Evolutionary conservation across 192 early-diverging fungal genomes (phyloP).

Genomic region (Entomortierella lignicola): DNA sequence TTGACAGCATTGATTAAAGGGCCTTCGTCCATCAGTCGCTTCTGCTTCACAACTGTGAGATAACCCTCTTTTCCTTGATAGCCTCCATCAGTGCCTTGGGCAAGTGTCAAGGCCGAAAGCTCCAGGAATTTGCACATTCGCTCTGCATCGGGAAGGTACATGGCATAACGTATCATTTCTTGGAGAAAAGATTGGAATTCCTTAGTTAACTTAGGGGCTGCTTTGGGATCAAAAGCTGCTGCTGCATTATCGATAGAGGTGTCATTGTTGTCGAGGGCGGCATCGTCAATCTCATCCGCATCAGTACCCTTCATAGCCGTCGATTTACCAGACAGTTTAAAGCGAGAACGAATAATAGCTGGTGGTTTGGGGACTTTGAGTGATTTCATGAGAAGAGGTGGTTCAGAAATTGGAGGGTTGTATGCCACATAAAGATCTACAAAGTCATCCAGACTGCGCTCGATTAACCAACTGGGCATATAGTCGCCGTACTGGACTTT

Average conservation of each 20-base stretch:
- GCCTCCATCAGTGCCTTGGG: slow-evolving; percentile 46
- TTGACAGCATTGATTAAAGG: slow-evolving; percentile 55
- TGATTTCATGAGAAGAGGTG: slow-evolving; percentile 12
- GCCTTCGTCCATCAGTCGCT: slow-evolving; percentile 63
- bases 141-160: slow-evolving; percentile 55
- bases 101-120: slow-evolving; percentile 58
- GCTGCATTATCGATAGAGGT: slow-evolving; percentile 3
- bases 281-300: not conserved
- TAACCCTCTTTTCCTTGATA: slow-evolving; percentile 80
- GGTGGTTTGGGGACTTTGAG: slow-evolving; percentile 49
- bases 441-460: slow-evolving; percentile 49
- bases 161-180: slow-evolving; percentile 51
- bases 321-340: slow-evolving; percentile 8
- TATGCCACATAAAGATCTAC: slow-evolving; percentile 45
- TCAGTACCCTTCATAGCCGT: not conserved
- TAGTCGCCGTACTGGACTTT: slow-evolving; percentile 50
- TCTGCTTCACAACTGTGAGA: slow-evolving; percentile 55
- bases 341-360: slow-evolving; percentile 37
- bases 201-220: slow-evolving; percentile 29
- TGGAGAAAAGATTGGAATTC: slow-evolving; percentile 52
- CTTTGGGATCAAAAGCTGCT: slow-evolving; percentile 36
- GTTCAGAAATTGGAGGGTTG: slow-evolving; percentile 41
- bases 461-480: slow-evolving; percentile 50
- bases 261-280: not conserved
- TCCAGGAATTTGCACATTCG: slow-evolving; percentile 64